phyloP scores from a whole-genome alignment of 805 yeast species.

The Zygosaccharomyces bisporus region DNA sequence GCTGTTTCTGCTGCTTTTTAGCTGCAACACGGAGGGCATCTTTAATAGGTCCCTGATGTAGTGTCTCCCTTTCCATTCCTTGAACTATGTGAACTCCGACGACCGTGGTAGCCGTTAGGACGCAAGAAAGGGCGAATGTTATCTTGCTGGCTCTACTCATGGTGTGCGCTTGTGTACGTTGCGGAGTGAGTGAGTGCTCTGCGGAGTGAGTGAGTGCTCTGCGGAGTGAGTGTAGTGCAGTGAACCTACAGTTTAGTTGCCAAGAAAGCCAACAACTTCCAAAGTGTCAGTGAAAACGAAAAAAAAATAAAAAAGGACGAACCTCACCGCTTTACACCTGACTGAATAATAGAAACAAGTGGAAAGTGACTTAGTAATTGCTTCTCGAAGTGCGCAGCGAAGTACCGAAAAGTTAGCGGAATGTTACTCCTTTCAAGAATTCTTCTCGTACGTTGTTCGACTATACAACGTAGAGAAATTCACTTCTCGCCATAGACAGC shows the following conservation, averaged over 20 bases:
- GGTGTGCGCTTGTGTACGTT: background rate
- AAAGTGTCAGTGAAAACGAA: background rate
- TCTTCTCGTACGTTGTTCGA: too few species aligned
- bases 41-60: conserved; percentile 80
- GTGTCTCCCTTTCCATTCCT: conserved; percentile 61
- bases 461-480: too few species aligned
- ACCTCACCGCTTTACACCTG: too few species aligned
- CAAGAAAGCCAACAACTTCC: background rate
- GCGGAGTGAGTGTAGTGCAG: too few species aligned
- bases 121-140: conserved; percentile 59
- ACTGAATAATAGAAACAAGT: too few species aligned
- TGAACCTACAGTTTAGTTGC: background rate
- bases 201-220: too few species aligned
- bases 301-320: background rate
- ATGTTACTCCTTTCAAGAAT: too few species aligned
- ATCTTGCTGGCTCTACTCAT: conserved; percentile 82
- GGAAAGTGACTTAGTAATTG: too few species aligned
- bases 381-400: too few species aligned
- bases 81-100: conserved; percentile 70
- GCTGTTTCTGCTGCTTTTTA: conserved; percentile 35
- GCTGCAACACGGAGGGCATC: conserved; percentile 65
- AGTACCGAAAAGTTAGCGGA: too few species aligned
- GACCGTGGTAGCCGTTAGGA: conserved; percentile 56
- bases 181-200: too few species aligned
- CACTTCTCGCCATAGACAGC: too few species aligned